Evolutionary conservation across 441 rosid genomes (phyloP).

Genomic region (Erodium chrysanthum): DNA sequence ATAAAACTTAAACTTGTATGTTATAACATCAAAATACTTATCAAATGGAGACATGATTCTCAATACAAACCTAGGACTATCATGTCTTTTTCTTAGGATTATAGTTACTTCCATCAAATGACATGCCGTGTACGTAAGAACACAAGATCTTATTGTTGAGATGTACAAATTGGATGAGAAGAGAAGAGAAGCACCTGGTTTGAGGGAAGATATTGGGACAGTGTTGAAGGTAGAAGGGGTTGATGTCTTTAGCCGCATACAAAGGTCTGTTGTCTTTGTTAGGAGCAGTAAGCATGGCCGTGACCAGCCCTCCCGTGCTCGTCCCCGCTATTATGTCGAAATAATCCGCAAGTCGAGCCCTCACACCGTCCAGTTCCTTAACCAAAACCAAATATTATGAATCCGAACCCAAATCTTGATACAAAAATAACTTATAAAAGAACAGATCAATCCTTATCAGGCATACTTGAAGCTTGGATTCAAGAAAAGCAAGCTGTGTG

Average conservation of each 20-base stretch:
- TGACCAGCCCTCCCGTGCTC: constrained; percentile 15
- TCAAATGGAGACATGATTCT: too few relatives aligned
- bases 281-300: constrained; percentile 47
- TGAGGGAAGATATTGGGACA: constrained; percentile 49
- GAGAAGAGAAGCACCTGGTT: constrained; percentile 19
- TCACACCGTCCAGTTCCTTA: constrained; percentile 45
- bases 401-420: too few relatives aligned
- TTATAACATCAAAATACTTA: too few relatives aligned
- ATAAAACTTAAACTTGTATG: too few relatives aligned
- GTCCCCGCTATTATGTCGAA: constrained; percentile 52
- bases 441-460: too few relatives aligned
- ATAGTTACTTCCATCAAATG: too few relatives aligned
- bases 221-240: constrained; percentile 33
- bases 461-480: constrained; percentile 28
- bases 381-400: background rate
- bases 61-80: too few relatives aligned
- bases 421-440: too few relatives aligned
- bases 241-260: constrained; percentile 45
- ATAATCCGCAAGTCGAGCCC: constrained; percentile 49
- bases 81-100: too few relatives aligned
- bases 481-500: constrained; percentile 23
- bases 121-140: too few relatives aligned
- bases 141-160: too few relatives aligned
- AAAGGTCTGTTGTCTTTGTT: constrained; percentile 38
- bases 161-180: too few relatives aligned